Percentiles rank a stretch among this genome's conserved stretches.
Evolutionary conservation across 2,329 filamentous ascomycete species (phyloP).

Genomic region (Didymella glomerata): DNA sequence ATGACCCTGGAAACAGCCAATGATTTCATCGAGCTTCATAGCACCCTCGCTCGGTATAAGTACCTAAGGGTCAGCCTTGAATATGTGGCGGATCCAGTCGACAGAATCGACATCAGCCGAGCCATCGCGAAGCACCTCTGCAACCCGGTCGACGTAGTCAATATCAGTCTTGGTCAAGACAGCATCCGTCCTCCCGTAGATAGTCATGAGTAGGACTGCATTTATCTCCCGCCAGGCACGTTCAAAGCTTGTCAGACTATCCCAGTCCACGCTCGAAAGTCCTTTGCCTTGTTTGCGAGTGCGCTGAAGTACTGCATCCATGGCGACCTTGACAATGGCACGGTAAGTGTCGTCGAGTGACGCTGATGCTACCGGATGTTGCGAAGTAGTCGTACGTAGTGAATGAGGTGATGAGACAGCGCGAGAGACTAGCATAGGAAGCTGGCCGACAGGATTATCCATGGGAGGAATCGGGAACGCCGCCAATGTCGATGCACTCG

Average conservation of each 20-base stretch:
- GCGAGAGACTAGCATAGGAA: slow-evolving; percentile 19
- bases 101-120: background rate
- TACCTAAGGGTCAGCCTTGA: background rate
- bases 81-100: slow-evolving; percentile 13
- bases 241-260: slow-evolving; percentile 20
- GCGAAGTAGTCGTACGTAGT: background rate
- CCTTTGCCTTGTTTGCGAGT: slow-evolving; percentile 24
- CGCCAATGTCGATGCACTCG: slow-evolving; percentile 9
- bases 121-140: slow-evolving; percentile 12
- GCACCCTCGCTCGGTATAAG: background rate
- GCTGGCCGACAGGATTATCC: slow-evolving; percentile 16
- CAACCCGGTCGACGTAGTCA: slow-evolving; percentile 26
- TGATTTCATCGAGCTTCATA: background rate
- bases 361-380: background rate
- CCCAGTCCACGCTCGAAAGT: slow-evolving; percentile 16
- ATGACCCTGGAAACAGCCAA: background rate
- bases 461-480: slow-evolving; percentile 24
- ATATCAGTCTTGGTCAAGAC: slow-evolving; percentile 24
- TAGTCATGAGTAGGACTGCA: slow-evolving; percentile 22
- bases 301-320: slow-evolving; percentile 18
- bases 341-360: slow-evolving; percentile 18
- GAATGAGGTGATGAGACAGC: slow-evolving; percentile 1
- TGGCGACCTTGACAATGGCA: slow-evolving; percentile 18
- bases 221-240: slow-evolving; percentile 32
- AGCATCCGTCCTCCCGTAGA: slow-evolving; percentile 30